Evolutionary conservation across 2,329 filamentous ascomycete species (phyloP).

Genomic region (Parasarocladium wereldwijsianum): DNA sequence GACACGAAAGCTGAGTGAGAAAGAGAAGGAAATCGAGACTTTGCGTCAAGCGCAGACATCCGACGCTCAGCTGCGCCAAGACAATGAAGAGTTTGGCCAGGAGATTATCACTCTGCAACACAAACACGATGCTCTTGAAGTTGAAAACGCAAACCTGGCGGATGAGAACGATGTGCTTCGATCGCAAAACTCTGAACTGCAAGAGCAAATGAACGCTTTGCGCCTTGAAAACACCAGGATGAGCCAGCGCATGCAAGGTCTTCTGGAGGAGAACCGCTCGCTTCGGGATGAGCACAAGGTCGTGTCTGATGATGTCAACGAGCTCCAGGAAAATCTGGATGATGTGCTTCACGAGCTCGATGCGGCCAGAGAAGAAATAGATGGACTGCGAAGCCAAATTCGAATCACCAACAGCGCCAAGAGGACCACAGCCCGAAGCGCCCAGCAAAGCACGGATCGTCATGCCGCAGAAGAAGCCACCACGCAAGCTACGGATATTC

Average conservation of each 20-base stretch:
- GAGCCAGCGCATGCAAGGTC: slow-evolving; percentile 26
- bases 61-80: slow-evolving; percentile 21
- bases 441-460: not conserved
- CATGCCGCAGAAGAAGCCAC: slow-evolving; percentile 1
- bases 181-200: slow-evolving; percentile 19
- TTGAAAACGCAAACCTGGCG: slow-evolving; percentile 26
- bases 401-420: slow-evolving; percentile 24
- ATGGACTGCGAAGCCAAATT: slow-evolving; percentile 12
- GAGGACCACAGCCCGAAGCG: slow-evolving; percentile 25
- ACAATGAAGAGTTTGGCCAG: slow-evolving; percentile 24
- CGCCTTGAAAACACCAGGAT: slow-evolving; percentile 23
- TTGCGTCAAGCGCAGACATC: slow-evolving; percentile 26
- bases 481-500: slow-evolving; percentile 18
- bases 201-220: slow-evolving; percentile 23
- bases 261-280: slow-evolving; percentile 28
- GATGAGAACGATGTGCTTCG: slow-evolving; percentile 24
- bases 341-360: slow-evolving; percentile 26
- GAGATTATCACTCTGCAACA: slow-evolving; percentile 25
- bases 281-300: slow-evolving; percentile 25
- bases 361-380: slow-evolving; percentile 23
- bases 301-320: slow-evolving; percentile 27
- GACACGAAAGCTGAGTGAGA: slow-evolving; percentile 24
- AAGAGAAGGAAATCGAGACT: slow-evolving; percentile 26
- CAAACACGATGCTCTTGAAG: slow-evolving; percentile 19
- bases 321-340: slow-evolving; percentile 26